Percentiles rank a stretch among this genome's conserved stretches.
Evolutionary conservation across 208 protist genomes (phyloP).

Genomic region (Trichomonas vaginalis): DNA sequence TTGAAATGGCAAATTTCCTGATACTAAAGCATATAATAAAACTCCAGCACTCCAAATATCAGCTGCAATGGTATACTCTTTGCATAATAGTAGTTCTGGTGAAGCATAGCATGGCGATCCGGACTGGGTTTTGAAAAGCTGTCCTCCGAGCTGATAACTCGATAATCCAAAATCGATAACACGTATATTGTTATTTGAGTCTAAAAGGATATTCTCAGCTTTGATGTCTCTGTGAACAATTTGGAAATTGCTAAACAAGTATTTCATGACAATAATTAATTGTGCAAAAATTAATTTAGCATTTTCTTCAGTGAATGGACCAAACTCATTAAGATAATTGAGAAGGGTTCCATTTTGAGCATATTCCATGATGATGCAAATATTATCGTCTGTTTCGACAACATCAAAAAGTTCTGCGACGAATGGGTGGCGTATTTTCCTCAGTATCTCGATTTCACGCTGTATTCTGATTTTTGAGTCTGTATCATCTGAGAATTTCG

Average conservation of each 20-base stretch:
- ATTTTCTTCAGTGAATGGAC: neutral
- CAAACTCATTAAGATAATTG: neutral
- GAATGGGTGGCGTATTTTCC: neutral
- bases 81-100: neutral
- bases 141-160: neutral
- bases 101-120: neutral
- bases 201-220: neutral
- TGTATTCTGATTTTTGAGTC: neutral
- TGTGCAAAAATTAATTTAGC: neutral
- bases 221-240: neutral
- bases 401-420: neutral
- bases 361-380: neutral
- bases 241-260: neutral
- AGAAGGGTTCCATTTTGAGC: neutral
- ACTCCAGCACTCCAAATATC: conserved; percentile 22
- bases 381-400: neutral
- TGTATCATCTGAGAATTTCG: neutral
- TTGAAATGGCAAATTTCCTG: neutral
- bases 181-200: neutral
- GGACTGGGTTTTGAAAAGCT: neutral
- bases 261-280: neutral
- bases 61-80: neutral
- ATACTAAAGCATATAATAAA: conserved; percentile 14
- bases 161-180: neutral
- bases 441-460: neutral